Base-by-base conservation (phyloP, 2,329 filamentous ascomycete species). In the Plectosphaerella sp. region DNA sequence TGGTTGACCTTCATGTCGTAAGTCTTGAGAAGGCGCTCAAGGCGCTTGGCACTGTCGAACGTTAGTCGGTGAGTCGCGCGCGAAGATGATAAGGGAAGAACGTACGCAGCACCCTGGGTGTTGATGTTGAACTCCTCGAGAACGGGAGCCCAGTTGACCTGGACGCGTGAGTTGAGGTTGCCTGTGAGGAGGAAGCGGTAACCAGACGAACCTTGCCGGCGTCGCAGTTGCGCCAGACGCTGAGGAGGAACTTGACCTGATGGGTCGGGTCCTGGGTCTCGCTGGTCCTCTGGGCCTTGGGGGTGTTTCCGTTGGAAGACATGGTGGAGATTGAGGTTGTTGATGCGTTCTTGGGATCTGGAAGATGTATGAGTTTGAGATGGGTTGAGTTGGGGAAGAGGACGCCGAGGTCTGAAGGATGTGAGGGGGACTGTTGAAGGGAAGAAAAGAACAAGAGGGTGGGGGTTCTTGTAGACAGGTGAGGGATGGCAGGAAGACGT, bases 31-130 rank as follows among this genome's bases (percentile, higher is more conserved):
- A 89, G 75, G 33, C 85, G 79, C 66, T 86, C 82, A 61, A 86
- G 88, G 59, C 85, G 74, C 68, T 88, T 88, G 56, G 83, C 79
- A 2, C 86, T 88, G 61, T 54, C 14, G 25, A 12, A n/a, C n/a
- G n/a, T n/a, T n/a, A n/a, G n/a, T n/a, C n/a, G 15, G 52, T 15
- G 15, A 22, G 8, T 28, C 5, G 16, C 7, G 33, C 33, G 15
- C 37, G 22, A 47, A 18, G 46, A 53, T 25, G 52, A n/a, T n/a
- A n/a, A n/a, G n/a, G n/a, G n/a, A n/a, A 3, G 10, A 16, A 79
- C 86, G 76, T 77, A 89, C 87, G 86, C 86, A 20, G 87, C 87
- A 14, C 79, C 84, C 67, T 87, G 87, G 66, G 70, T 75, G 35
- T 85, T 75, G 37, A 89, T 86, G 20, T 66, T 69, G 42, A 84